phyloP scores from a whole-genome alignment of 257 asterid species.

The Solanum gandarillasii region DNA sequence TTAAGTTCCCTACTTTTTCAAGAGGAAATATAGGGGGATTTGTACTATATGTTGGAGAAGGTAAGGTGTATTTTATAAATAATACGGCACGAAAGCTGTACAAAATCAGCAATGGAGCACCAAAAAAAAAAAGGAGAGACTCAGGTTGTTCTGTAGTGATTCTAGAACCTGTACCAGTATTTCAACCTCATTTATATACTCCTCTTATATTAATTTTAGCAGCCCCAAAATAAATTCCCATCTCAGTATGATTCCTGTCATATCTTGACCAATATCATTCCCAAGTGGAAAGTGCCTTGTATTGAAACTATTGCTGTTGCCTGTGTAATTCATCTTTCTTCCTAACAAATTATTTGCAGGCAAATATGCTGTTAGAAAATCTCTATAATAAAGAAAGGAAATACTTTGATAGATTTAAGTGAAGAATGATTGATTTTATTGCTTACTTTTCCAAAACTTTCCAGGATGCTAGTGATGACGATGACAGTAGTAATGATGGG shows the following conservation, averaged over 20 bases:
- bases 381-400: neutral
- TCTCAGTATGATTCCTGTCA: neutral
- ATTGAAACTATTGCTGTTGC: neutral
- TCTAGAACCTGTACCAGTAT: neutral
- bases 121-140: neutral
- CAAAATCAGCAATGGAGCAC: neutral
- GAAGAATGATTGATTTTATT: neutral
- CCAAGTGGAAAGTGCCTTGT: neutral
- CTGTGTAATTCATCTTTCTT: neutral
- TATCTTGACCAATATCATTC: neutral
- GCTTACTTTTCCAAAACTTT: neutral
- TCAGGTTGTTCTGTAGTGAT: too few relatives aligned
- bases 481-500: conserved; percentile 21
- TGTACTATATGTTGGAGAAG: neutral
- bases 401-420: neutral
- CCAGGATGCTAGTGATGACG: neutral
- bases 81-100: neutral
- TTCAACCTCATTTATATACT: neutral
- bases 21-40: neutral
- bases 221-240: neutral
- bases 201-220: neutral
- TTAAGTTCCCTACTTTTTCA: neutral
- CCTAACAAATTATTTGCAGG: neutral
- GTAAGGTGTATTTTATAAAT: neutral
- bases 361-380: neutral